Base-by-base conservation (phyloP, 495 filamentous ascomycete genomes). In the Letharia columbiana region DNA sequence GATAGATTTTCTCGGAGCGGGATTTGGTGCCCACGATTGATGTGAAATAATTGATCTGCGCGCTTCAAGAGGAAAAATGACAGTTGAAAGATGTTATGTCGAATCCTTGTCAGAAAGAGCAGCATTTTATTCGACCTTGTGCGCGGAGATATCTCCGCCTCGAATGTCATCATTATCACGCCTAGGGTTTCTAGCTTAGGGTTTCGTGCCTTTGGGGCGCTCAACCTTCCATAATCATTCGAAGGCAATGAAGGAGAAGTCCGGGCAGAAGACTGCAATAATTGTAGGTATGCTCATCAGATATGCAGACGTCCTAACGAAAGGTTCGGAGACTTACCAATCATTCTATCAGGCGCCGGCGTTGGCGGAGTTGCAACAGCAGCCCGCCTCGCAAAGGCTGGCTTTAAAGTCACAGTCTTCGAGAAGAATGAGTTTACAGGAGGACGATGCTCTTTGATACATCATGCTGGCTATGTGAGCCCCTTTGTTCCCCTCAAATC, bases 381-480 rank as follows among this genome's bases (percentile, higher is more conserved):
- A 52, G 87, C 87, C 12, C 83, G 86, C 44, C 79, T 90, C 9
- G 83, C 86, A n/a, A 83, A 84, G 69, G 81, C 84, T 28, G 87
- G 87, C 17, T 82, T 87, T 66, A 66, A 77, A 23, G 87, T 90
- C 15, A 88, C 85, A 0, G 84, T 90, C 12, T 71, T 89, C 13
- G 87, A 90, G 71, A 88, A 88, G 77, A 87, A 90, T 72, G 72
- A 71, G 37, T 87, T 86, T 73, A 83, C 84, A 0, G 87, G 87
- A 52, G 87, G 87, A 0, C 75, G 87, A 50, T 90, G 87, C 72
- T 84, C 80, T 37, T 71, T 89, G 37, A 75, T 89, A 56, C 71
- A 76, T 35, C 75, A 81, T 63, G 73, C 81, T 62, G 84, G 81
- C 40, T 84, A 84, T 69, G 81, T 80, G 62, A 60, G 77, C 71